Evolutionary conservation across 208 protist genomes (phyloP).

Genomic region (Trypanosoma cruzi): DNA sequence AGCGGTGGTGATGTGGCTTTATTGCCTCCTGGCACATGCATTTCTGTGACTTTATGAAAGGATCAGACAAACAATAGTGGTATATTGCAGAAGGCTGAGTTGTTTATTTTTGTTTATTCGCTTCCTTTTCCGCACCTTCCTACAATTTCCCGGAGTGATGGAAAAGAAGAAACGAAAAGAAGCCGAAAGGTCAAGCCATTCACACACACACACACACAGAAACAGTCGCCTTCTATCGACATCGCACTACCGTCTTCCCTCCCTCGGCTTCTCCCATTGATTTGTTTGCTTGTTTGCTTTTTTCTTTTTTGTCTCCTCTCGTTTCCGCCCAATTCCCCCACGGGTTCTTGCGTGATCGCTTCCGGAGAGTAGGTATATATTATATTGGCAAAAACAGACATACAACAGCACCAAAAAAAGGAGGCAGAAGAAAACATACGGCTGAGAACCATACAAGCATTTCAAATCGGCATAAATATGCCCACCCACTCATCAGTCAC

Average conservation of each 20-base stretch:
- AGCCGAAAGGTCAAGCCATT: neutral
- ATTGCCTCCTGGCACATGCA: neutral
- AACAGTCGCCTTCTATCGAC: neutral
- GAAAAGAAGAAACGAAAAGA: neutral
- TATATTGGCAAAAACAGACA: neutral
- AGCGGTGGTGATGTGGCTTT: neutral
- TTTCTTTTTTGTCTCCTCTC: neutral
- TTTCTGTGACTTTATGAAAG: neutral
- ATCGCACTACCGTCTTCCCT: neutral
- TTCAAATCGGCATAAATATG: neutral
- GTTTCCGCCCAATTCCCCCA: neutral
- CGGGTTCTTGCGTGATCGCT: neutral
- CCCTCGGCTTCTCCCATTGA: too few species aligned
- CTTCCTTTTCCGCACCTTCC: neutral
- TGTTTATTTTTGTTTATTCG: neutral
- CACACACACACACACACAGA: neutral
- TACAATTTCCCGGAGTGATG: neutral
- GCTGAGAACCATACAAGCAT: neutral
- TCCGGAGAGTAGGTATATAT: neutral
- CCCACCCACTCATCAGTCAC: too few species aligned
- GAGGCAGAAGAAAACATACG: neutral
- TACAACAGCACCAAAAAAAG: slow-evolving; percentile 4
- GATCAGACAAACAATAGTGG: neutral
- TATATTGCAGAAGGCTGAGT: neutral
- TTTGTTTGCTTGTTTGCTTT: too few species aligned